Conservation (phyloP, 768 basidiomycete genomes). For the Xerocomellus chrysenteron region DNA sequence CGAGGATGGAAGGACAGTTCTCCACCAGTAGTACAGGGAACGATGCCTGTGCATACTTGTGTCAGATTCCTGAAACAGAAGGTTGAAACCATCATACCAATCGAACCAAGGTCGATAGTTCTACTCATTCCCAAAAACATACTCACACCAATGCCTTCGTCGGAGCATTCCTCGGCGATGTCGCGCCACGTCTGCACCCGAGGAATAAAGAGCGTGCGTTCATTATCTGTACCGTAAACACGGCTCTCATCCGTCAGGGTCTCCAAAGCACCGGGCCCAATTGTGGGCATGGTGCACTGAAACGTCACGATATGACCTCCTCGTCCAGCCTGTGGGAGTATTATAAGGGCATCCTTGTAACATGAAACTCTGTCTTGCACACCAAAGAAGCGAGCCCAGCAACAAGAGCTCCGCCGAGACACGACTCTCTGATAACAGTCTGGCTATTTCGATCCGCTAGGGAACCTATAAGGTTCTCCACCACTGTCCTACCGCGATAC, state of each 20-base stretch:
- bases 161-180: slow-evolving; percentile 84
- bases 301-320: slow-evolving; percentile 82
- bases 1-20: slow-evolving; percentile 90
- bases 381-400: slow-evolving; percentile 73
- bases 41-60: slow-evolving; percentile 44
- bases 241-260: slow-evolving; percentile 58
- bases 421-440: slow-evolving; percentile 51
- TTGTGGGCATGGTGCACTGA: slow-evolving; percentile 63
- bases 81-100: slow-evolving; percentile 49
- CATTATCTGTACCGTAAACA: slow-evolving; percentile 82
- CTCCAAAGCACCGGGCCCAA: slow-evolving; percentile 70
- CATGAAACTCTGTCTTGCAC: slow-evolving; percentile 29
- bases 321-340: slow-evolving; percentile 46
- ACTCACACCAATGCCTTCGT: slow-evolving; percentile 87
- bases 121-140: slow-evolving; percentile 81
- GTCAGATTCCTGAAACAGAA: slow-evolving; percentile 7
- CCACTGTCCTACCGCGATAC: slow-evolving; percentile 43
- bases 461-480: slow-evolving; percentile 64
- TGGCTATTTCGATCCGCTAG: slow-evolving; percentile 63
- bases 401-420: slow-evolving; percentile 75
- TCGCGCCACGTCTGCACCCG: slow-evolving; percentile 79
- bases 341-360: slow-evolving; percentile 9
- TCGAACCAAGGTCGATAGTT: slow-evolving; percentile 83
- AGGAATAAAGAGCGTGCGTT: slow-evolving; percentile 74
- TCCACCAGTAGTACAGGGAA: slow-evolving; percentile 80